Conservation (phyloP, 192 early-diverging fungal genomes). For the Backusella circina region DNA sequence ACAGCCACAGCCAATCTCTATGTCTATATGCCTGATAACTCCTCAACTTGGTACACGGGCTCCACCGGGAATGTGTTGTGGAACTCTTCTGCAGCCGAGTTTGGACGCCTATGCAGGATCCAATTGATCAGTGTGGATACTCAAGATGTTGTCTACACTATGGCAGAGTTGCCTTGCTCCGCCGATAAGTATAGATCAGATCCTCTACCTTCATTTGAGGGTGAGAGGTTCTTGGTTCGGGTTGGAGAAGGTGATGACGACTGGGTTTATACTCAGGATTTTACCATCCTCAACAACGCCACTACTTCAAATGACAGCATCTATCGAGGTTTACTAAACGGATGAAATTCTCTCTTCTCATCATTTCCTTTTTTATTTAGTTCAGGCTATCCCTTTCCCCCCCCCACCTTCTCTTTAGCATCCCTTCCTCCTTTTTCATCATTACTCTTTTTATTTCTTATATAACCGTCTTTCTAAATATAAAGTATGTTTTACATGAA, state of each 20-base stretch:
- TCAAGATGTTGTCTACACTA: background rate
- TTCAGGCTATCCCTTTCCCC: background rate
- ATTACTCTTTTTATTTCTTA: background rate
- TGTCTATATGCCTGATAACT: background rate
- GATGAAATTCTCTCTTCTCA: background rate
- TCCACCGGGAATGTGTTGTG: background rate
- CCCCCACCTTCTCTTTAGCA: no score
- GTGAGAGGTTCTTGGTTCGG: background rate
- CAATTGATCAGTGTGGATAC: background rate
- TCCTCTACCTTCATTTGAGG: background rate
- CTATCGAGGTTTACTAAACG: background rate
- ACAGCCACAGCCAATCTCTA: background rate
- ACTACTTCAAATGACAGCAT: background rate
- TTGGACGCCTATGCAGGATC: background rate
- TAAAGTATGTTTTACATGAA: background rate
- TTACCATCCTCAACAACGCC: background rate
- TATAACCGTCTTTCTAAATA: no score
- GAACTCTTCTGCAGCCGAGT: background rate
- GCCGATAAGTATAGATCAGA: background rate
- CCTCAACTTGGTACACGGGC: background rate
- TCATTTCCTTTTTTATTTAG: background rate
- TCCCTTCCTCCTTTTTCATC: background rate
- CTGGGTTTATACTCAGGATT: background rate
- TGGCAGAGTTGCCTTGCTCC: background rate
- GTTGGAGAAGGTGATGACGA: background rate